Conservation (phyloP, 306 rosid species). For the Urtica urens region DNA sequence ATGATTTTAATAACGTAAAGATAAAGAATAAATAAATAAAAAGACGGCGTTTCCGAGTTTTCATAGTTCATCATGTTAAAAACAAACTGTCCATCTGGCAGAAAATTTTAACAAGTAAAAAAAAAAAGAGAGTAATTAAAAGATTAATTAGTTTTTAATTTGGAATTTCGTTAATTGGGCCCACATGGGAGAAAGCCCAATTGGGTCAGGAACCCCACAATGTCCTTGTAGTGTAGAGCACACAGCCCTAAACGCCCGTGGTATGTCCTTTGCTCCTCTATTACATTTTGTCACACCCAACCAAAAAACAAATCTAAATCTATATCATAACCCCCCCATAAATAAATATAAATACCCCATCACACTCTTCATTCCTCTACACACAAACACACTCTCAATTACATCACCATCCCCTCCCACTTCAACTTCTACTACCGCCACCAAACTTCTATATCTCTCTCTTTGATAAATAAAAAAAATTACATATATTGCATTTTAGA, state of each 20-base stretch:
- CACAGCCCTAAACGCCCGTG: conserved; percentile 61
- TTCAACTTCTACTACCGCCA: background rate
- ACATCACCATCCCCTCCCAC: conserved; percentile 4
- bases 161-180: conserved; percentile 20
- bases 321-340: too few relatives aligned
- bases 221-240: conserved; percentile 24
- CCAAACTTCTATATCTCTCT: background rate
- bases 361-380: conserved; percentile 5
- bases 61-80: too few relatives aligned
- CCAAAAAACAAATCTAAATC: too few relatives aligned
- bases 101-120: too few relatives aligned
- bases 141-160: too few relatives aligned
- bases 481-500: too few relatives aligned
- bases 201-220: conserved; percentile 46
- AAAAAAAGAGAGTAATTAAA: too few relatives aligned
- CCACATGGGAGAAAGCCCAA: conserved; percentile 42
- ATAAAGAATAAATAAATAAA: too few relatives aligned
- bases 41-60: too few relatives aligned
- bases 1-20: too few relatives aligned
- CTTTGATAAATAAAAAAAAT: too few relatives aligned
- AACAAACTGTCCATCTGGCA: too few relatives aligned
- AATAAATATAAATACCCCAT: background rate
- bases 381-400: conserved; percentile 41
- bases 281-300: conserved; percentile 5
- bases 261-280: conserved; percentile 32